These are phyloP conservation scores for Hanseniaspora gamundiae DNA, from an alignment of 1,139 yeast species.

Conservation along the genomic window DNA sequence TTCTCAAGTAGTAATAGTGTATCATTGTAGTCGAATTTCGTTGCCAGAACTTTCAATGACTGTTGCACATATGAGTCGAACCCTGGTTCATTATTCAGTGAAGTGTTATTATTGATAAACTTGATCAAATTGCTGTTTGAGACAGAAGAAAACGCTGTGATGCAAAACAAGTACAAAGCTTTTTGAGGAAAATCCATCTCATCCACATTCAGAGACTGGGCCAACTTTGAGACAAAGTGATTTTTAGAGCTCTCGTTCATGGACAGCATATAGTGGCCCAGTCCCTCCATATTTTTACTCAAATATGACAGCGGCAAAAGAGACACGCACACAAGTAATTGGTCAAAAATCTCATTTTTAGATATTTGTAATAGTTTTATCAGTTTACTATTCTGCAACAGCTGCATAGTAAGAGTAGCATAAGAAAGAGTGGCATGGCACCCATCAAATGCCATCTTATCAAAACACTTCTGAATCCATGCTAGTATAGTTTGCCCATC, in stretches of 20 bases:
- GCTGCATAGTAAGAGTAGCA: constrained; percentile 11
- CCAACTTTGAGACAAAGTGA: background rate
- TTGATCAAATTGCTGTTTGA: background rate
- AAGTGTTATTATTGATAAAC: background rate
- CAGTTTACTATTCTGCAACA: constrained; percentile 13
- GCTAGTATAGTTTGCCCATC: constrained; percentile 21
- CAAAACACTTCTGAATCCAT: constrained; percentile 18
- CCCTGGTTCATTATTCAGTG: background rate
- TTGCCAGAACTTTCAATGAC: background rate
- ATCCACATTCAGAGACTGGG: background rate
- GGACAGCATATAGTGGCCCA: constrained; percentile 14
- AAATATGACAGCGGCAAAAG: constrained; percentile 10
- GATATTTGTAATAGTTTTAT: constrained; percentile 15
- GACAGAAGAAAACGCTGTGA: background rate
- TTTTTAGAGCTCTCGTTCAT: background rate
- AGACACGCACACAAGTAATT: constrained; percentile 13
- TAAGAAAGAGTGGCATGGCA: constrained; percentile 9
- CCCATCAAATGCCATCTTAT: constrained; percentile 16
- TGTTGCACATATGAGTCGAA: background rate
- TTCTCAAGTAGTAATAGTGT: constrained; percentile 8
- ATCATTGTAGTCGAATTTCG: constrained; percentile 2
- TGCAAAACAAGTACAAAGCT: background rate
- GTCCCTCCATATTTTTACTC: constrained; percentile 6
- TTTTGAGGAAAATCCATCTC: background rate
- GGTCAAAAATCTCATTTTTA: constrained; percentile 19